Percentiles rank a stretch among this genome's conserved stretches.
These are phyloP conservation scores for Acanthamoeba rhysodes DNA, from an alignment of 208 protist genomes.

Conservation along the genomic window DNA sequence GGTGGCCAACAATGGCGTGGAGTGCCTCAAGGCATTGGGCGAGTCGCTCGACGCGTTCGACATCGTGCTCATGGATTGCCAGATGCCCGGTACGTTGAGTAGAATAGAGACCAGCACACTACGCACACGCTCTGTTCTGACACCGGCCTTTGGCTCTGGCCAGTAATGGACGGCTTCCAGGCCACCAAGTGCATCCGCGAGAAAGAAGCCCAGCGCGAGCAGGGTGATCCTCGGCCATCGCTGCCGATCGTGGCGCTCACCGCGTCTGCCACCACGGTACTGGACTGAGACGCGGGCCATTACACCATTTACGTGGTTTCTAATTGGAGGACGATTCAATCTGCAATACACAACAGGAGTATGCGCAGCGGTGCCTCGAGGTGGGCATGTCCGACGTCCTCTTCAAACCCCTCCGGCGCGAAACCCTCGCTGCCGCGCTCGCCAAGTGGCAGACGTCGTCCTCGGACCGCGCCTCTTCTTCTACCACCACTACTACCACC, in stretches of 20 bases:
- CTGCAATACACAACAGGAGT: too few relatives aligned
- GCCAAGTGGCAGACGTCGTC: too few relatives aligned
- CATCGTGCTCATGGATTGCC: constrained; percentile 61
- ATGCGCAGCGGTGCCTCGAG: not conserved
- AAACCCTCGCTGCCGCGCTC: not conserved
- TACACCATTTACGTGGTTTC: not conserved
- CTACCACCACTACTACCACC: too few relatives aligned
- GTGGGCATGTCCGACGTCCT: not conserved
- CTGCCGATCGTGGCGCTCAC: not conserved
- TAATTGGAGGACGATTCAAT: too few relatives aligned
- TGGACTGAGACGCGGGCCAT: too few relatives aligned
- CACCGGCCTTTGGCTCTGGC: not conserved
- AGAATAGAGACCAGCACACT: too few relatives aligned
- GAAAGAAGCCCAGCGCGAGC: not conserved
- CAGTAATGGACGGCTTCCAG: constrained; percentile 12
- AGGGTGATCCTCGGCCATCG: too few relatives aligned
- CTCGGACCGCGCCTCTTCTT: too few relatives aligned
- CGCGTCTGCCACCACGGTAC: not conserved
- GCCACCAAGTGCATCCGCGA: not conserved
- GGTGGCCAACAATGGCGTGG: not conserved
- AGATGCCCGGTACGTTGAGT: not conserved
- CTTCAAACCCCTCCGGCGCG: not conserved
- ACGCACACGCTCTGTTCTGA: too few relatives aligned
- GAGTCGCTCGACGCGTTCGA: not conserved
- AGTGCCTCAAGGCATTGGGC: not conserved